Conservation (phyloP, 2,329 filamentous ascomycete genomes). For the Claviceps paspali region DNA sequence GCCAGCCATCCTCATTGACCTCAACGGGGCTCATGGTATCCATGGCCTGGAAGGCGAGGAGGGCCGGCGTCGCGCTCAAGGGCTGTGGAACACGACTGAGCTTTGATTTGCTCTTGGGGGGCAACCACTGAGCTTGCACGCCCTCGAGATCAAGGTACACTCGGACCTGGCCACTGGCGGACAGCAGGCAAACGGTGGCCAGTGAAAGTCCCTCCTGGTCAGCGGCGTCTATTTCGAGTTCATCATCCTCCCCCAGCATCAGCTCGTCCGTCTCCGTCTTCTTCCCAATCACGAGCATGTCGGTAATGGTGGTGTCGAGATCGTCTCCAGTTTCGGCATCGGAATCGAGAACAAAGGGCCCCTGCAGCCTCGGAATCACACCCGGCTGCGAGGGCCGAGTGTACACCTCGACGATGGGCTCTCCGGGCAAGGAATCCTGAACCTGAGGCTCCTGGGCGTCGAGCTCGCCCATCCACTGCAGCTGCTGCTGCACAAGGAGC, state of each 20-base stretch:
- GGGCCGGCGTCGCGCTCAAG: slow-evolving; percentile 26
- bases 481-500: slow-evolving; percentile 45
- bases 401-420: slow-evolving; percentile 39
- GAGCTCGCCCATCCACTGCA: slow-evolving; percentile 52
- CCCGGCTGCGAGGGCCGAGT: slow-evolving; percentile 41
- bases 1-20: slow-evolving; percentile 42
- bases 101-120: slow-evolving; percentile 37
- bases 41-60: slow-evolving; percentile 47
- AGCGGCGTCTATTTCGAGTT: slow-evolving; percentile 38
- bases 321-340: slow-evolving; percentile 42
- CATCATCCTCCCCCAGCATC: slow-evolving; percentile 50
- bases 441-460: slow-evolving; percentile 45
- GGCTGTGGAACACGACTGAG: slow-evolving; percentile 23
- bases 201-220: slow-evolving; percentile 46
- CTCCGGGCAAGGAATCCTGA: slow-evolving; percentile 32
- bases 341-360: slow-evolving; percentile 43
- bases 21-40: slow-evolving; percentile 42
- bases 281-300: slow-evolving; percentile 47
- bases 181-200: slow-evolving; percentile 42
- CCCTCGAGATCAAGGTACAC: slow-evolving; percentile 47
- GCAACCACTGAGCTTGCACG: slow-evolving; percentile 51
- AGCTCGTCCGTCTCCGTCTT: slow-evolving; percentile 44
- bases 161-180: slow-evolving; percentile 44
- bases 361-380: slow-evolving; percentile 43
- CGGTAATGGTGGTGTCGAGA: slow-evolving; percentile 39